Base-by-base conservation (phyloP, 1,139 yeast genomes). In the Protomyces lactucae-debilis region DNA sequence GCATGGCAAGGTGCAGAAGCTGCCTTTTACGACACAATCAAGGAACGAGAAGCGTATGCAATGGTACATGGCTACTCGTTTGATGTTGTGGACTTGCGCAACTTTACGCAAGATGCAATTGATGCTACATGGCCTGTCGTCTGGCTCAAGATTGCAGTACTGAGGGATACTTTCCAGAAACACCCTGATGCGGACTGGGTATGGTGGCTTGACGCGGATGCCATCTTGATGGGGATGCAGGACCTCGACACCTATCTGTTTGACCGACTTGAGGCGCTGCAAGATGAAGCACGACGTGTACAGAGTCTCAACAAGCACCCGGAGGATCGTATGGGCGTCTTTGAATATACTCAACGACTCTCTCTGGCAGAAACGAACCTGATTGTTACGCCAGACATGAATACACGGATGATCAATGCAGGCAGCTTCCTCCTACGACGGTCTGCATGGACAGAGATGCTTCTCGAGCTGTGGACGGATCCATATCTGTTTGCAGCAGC, bases 351-450 rank as follows among this genome's bases (percentile, higher is more conserved):
- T n/a, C 16, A n/a, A 12, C 14, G 43, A 37, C 14, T 37, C 1
- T n/a, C 43, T 12, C 14, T 37, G 16, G 43, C 48, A 36, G 55
- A 66, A 21, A 66, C 70, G 32, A 71, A 71, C 59, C n/a, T 71
- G 21, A 55, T 72, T 18, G 57, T 71, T 35, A 63, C 70, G 8
- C 72, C 71, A 52, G 73, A 71, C 63, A 59, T 55, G 23, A 65
- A 71, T 46, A 76, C 76, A 4, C 21, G 25, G 10, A 18, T 43
- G 48, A 64, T 76, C 37, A 76, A 76, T 57, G 75, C 78, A 1
- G 79, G 79, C 6, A 74, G 78, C 3, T 73, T 76, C 60, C 71
- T 76, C 65, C 45, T 76, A 46, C 67, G 75, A 23, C 70, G 76
- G 35, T 70, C 75, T 3, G 68, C 64, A 14, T 70, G 69, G 66